Conservation (phyloP, 2,329 filamentous ascomycete genomes). For the Mycosphaerella sp. region DNA sequence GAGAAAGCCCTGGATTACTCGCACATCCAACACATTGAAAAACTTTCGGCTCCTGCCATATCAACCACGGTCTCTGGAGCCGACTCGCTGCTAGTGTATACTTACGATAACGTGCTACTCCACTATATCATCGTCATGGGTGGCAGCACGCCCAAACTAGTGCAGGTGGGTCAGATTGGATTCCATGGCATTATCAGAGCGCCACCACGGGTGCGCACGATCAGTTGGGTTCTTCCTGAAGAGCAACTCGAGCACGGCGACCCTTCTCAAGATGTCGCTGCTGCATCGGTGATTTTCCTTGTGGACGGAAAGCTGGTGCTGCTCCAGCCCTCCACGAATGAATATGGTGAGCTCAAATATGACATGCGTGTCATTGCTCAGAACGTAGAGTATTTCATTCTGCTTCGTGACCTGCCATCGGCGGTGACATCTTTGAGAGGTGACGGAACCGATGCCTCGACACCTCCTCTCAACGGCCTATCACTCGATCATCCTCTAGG, state of each 20-base stretch:
- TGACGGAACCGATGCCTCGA: slow-evolving; percentile 15
- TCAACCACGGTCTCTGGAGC: slow-evolving; percentile 83
- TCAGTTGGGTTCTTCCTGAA: slow-evolving; percentile 94
- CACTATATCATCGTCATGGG: slow-evolving; percentile 82
- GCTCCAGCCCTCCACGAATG: slow-evolving; percentile 77
- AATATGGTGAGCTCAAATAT: slow-evolving; percentile 82
- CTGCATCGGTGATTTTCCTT: slow-evolving; percentile 90
- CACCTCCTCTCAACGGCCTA: slow-evolving; percentile 17
- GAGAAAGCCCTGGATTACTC: slow-evolving; percentile 71
- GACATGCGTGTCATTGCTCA: slow-evolving; percentile 97
- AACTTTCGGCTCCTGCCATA: slow-evolving; percentile 78
- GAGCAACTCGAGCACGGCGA: slow-evolving; percentile 85
- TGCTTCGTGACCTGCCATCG: slow-evolving; percentile 72
- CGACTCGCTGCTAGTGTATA: slow-evolving; percentile 93
- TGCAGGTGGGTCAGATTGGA: slow-evolving; percentile 96
- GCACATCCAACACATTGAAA: slow-evolving; percentile 68
- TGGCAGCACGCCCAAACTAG: slow-evolving; percentile 60
- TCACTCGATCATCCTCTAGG: slow-evolving; percentile 25
- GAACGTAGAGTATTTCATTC: slow-evolving; percentile 89
- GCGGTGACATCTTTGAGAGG: slow-evolving; percentile 21
- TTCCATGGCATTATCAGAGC: slow-evolving; percentile 95
- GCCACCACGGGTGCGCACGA: slow-evolving; percentile 80
- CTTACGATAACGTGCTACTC: slow-evolving; percentile 90
- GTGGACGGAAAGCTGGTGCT: slow-evolving; percentile 95
- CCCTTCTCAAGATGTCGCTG: slow-evolving; percentile 88